A percentile compares a stretch with the other conserved stretches of the same genome.
Evolutionary conservation across 2,329 filamentous ascomycete genomes (phyloP).

Genomic region (Cladosporium halotolerans): DNA sequence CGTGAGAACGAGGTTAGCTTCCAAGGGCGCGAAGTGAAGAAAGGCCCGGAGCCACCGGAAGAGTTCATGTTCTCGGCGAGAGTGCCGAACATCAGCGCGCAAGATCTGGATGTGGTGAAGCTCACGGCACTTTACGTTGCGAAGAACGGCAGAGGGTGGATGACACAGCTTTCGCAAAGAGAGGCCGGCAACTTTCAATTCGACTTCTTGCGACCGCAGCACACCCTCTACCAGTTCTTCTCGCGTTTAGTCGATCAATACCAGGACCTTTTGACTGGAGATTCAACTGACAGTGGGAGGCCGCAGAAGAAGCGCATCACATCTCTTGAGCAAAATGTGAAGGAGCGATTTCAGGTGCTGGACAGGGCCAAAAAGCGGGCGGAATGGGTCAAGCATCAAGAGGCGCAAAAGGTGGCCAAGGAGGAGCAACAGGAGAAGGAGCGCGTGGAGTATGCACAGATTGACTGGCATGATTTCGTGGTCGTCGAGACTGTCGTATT

Average conservation of each 20-base stretch:
- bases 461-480: conserved; percentile 97
- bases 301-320: conserved; percentile 65
- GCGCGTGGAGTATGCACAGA: conserved; percentile 68
- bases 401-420: conserved; percentile 78
- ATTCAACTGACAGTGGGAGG: conserved; percentile 63
- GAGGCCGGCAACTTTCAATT: conserved; percentile 91
- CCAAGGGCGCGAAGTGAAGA: conserved; percentile 54
- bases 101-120: conserved; percentile 69
- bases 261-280: conserved; percentile 64
- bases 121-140: conserved; percentile 88
- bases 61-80: conserved; percentile 91
- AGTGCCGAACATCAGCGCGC: conserved; percentile 94
- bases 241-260: conserved; percentile 90
- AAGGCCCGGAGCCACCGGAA: conserved; percentile 76
- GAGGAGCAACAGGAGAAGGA: conserved; percentile 83
- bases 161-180: conserved; percentile 81
- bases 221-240: conserved; percentile 95
- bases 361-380: conserved; percentile 77
- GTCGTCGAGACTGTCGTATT: conserved; percentile 94
- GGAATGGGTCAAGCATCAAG: conserved; percentile 79
- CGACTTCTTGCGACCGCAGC: conserved; percentile 89
- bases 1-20: conserved; percentile 55
- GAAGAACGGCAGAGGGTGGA: conserved; percentile 84
- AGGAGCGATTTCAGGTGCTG: conserved; percentile 74
- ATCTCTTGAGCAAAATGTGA: conserved; percentile 66